phyloP scores from a whole-genome alignment of 495 filamentous ascomycete genomes.

The Cenococcum geophilum region DNA sequence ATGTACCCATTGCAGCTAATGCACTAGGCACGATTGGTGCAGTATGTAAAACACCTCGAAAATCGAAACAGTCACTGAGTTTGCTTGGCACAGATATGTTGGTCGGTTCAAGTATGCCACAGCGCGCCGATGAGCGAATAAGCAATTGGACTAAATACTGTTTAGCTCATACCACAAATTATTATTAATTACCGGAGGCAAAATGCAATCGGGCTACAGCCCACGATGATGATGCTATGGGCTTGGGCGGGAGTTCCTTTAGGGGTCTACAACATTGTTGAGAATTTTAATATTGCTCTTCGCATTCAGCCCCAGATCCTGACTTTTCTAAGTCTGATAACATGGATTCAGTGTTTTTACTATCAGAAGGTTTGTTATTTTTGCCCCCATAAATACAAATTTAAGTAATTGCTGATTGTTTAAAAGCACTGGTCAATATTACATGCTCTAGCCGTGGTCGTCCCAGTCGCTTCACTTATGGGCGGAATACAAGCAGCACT shows the following conservation, averaged over 20 bases:
- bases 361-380: conserved; percentile 46
- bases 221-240: conserved; percentile 64
- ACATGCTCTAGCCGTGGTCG: conserved; percentile 42
- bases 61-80: conserved; percentile 15
- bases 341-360: conserved; percentile 60
- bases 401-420: conserved; percentile 5
- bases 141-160: conserved; percentile 1
- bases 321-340: conserved; percentile 54
- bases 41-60: conserved; percentile 36
- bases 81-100: conserved; percentile 39
- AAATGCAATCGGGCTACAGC: conserved; percentile 53
- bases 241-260: conserved; percentile 58
- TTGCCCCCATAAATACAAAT: neutral
- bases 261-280: conserved; percentile 59
- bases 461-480: conserved; percentile 41
- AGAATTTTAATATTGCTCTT: conserved; percentile 55
- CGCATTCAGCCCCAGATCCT: conserved; percentile 58
- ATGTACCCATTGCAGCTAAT: conserved; percentile 50
- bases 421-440: conserved; percentile 42
- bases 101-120: conserved; percentile 47
- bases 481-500: conserved; percentile 49
- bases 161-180: conserved; percentile 58
- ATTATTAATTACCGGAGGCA: conserved; percentile 57
- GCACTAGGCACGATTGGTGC: conserved; percentile 53
- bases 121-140: neutral